Evolutionary conservation across 306 rosid species (phyloP), one percentile per base, ranked within the genome.

Genomic region (Prunus salicina): DNA sequence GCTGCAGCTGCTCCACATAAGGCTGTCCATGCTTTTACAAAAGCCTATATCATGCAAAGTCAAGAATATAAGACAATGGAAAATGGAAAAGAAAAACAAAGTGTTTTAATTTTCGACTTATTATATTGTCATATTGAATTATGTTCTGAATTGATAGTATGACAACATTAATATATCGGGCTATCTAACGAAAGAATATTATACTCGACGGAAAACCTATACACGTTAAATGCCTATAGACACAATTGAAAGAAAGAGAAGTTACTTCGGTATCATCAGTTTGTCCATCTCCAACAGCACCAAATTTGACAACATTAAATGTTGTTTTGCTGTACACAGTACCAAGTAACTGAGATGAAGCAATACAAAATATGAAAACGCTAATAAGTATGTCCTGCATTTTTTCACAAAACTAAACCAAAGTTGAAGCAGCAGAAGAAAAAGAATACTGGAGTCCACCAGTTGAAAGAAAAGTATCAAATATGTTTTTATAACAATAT

Each of bases 211-310:
- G 56, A 50, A 19, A 51, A 51, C 56, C 56, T 14, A 51, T 51
- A 51, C 55, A 50, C 55, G 2, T 5, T 13, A 18, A 16, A 50
- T 14, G 0, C 55, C 55, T 14, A 3, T 9, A 1, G 1, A 66
- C 24, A 30, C 6, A 32, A 14, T 10, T 46, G 27, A 24, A 24
- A 25, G 7, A 9, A 19, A 18, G 62, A 28, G 62, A 15, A 50
- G 15, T 25, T 27, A 69, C 74, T n/a, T 16, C 2, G 0, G 74
- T 50, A 50, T 69, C 74, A 11, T 69, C 74, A 69, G 62, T 16
- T 27, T 47, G 24, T 25, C 74, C 74, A 27, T 69, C 74, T 3
- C 74, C 74, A 50, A 3, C 61, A 15, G 74, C 74, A 25, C n/a
- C 60, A 27, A 50, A 69, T 13, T 69, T 18, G 15, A 49, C 22